A percentile compares a stretch with the other conserved stretches of the same genome.
phyloP scores from a whole-genome alignment of 495 filamentous ascomycete species.

The Friedmanniomyces endolithicus region DNA sequence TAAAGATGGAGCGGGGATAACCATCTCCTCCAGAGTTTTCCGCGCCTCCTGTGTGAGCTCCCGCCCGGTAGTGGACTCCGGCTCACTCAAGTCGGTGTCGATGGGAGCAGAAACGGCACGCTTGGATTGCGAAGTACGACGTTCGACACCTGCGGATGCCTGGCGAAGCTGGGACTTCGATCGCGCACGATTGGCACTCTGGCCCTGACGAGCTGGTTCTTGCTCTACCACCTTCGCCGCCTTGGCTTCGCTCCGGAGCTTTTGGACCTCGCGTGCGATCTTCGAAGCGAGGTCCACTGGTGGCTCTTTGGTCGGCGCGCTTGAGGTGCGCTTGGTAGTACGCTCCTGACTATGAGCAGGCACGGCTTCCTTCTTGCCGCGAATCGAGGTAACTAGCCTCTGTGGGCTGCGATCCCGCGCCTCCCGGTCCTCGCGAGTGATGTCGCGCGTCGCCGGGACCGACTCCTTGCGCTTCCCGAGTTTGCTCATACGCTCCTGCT shows the following conservation, averaged over 20 bases:
- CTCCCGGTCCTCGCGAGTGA: not conserved
- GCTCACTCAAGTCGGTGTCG: constrained; percentile 14
- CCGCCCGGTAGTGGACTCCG: constrained; percentile 24
- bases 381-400: not conserved
- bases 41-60: not conserved
- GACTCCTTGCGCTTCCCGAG: not conserved
- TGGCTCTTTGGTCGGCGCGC: not conserved
- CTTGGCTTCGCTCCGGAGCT: not conserved
- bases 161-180: constrained; percentile 3
- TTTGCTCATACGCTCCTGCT: not conserved
- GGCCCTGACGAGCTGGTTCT: not conserved
- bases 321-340: not conserved
- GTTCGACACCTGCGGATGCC: not conserved
- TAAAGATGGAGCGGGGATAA: not conserved
- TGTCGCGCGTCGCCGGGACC: not conserved
- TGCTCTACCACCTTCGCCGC: not conserved
- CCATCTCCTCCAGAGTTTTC: constrained; percentile 6
- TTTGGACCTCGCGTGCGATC: constrained; percentile 10
- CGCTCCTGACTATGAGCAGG: not conserved
- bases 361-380: not conserved
- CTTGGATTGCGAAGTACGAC: not conserved
- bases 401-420: not conserved
- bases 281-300: constrained; percentile 1
- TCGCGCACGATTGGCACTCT: not conserved
- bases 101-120: not conserved